Base-by-base conservation (phyloP, 306 rosid genomes). In the Prunus mira region DNA sequence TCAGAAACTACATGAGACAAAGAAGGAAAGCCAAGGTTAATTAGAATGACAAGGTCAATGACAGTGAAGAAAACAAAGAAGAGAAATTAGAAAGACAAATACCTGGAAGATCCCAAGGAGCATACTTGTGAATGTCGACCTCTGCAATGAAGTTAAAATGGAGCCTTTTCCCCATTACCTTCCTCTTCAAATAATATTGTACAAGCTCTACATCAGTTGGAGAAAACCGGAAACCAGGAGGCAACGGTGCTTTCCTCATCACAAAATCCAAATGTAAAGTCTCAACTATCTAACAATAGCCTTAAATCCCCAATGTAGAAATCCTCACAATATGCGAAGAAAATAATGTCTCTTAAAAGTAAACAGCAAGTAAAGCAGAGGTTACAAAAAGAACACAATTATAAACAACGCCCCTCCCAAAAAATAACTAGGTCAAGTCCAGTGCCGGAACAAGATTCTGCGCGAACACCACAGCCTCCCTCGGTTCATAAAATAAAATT, bases 71-170 rank as follows among this genome's bases (percentile, higher is more conserved):
- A 54, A 17, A 38, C 20, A 22, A 64, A 4, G 57, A 74, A 51
- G 17, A 49, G 20, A 74, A 14, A 25, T 27, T 34, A 56, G 7
- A 60, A 24, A 6, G 72, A 15, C 17, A 28, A 68, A 65, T 71
- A 93, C 98, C 98, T 73, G 92, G 93, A 54, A 93, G 97, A 72
- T 89, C 93, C 93, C 92, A 89, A 5, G 98, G 96, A 46, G 82
- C 74, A 30, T 71, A 80, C 71, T 91, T 87, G 83, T 89, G 89
- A 3, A 93, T 78, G 77, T 91, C 87, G 55, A 91, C 77, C 81
- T 91, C 97, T 11, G 91, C 47, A 46, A 93, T 78, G 5, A 80
- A 82, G 9, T 76, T 77, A 68, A 51, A 1, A 49, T 9, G 71
- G 17, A 83, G 43, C 46, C 60, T 89, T 61, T 74, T 87, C 14